A percentile compares a stretch with the other conserved stretches of the same genome.
Conservation (phyloP, 2,329 filamentous ascomycete genomes). For the Aspergillus awamori region DNA sequence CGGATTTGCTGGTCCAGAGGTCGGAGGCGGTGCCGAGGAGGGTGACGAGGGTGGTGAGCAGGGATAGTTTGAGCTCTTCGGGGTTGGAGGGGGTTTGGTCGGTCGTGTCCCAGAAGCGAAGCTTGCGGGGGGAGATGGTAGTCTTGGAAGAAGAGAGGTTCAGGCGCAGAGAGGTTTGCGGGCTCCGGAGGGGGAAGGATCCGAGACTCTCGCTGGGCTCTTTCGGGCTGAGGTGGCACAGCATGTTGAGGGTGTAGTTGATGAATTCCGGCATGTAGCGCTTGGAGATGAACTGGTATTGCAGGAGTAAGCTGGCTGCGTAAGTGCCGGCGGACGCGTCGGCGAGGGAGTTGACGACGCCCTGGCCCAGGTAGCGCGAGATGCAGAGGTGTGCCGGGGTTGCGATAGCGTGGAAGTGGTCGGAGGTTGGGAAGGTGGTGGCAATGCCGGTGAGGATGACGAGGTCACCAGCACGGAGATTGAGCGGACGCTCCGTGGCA, state of each 20-base stretch:
- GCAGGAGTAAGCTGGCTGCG: slow-evolving; percentile 73
- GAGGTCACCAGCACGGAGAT: slow-evolving; percentile 69
- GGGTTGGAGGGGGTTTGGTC: slow-evolving; percentile 26
- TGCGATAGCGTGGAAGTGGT: slow-evolving; percentile 94
- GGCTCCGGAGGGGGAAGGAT: slow-evolving; percentile 64
- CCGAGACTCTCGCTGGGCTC: slow-evolving; percentile 54
- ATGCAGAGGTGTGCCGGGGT: slow-evolving; percentile 90
- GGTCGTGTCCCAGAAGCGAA: slow-evolving; percentile 63
- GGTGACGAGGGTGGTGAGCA: slow-evolving; percentile 64
- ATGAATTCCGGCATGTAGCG: slow-evolving; percentile 87
- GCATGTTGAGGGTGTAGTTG: slow-evolving; percentile 75
- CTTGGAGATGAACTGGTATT: slow-evolving; percentile 82
- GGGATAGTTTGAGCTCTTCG: slow-evolving; percentile 58
- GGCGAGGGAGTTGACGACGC: slow-evolving; percentile 63
- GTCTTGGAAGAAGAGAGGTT: slow-evolving; percentile 29
- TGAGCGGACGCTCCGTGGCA: slow-evolving; percentile 54
- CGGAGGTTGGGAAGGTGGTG: slow-evolving; percentile 88
- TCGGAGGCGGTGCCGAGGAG: slow-evolving; percentile 71
- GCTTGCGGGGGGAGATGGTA: slow-evolving; percentile 50
- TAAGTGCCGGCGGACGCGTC: slow-evolving; percentile 77
- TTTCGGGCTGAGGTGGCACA: slow-evolving; percentile 67
- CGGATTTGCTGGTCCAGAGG: slow-evolving; percentile 71
- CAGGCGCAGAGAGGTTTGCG: slow-evolving; percentile 56
- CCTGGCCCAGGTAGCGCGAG: slow-evolving; percentile 78
- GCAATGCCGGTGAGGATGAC: slow-evolving; percentile 80